Evolutionary conservation across 306 rosid species (phyloP).

Genomic region (Pyrus communis): DNA sequence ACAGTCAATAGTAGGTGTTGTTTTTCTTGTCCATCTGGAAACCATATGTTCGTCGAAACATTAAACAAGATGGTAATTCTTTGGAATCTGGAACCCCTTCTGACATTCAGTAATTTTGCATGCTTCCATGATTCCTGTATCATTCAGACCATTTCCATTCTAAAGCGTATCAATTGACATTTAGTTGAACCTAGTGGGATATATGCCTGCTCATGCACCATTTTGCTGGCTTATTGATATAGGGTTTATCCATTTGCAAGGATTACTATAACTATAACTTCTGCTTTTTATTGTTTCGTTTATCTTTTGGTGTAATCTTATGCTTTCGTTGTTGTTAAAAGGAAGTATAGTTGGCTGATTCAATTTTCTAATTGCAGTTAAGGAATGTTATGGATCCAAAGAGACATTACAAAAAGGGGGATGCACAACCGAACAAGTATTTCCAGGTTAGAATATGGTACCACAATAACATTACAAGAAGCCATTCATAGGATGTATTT

Average conservation of each 20-base stretch:
- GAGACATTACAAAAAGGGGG: constrained; percentile 79
- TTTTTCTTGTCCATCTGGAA: not conserved
- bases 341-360: constrained; percentile 6
- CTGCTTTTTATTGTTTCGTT: not conserved
- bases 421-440: constrained; percentile 56
- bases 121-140: not conserved
- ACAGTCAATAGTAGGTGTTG: not conserved
- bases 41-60: not conserved
- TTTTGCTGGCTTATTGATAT: not conserved
- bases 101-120: not conserved
- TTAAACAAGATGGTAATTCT: not conserved
- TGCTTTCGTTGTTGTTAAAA: not conserved
- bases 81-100: not conserved
- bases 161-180: not conserved
- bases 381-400: constrained; percentile 79
- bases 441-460: constrained; percentile 60
- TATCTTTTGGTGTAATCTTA: not conserved
- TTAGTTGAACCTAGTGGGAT: not conserved
- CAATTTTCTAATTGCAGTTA: constrained; percentile 32
- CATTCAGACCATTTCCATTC: not conserved
- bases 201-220: not conserved
- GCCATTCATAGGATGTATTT: not conserved
- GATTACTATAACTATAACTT: not conserved
- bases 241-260: not conserved
- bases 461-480: not conserved